These are phyloP conservation scores for Pythium sukuiense DNA, from an alignment of 352 stramenopile genomes.

Conservation along the genomic window DNA sequence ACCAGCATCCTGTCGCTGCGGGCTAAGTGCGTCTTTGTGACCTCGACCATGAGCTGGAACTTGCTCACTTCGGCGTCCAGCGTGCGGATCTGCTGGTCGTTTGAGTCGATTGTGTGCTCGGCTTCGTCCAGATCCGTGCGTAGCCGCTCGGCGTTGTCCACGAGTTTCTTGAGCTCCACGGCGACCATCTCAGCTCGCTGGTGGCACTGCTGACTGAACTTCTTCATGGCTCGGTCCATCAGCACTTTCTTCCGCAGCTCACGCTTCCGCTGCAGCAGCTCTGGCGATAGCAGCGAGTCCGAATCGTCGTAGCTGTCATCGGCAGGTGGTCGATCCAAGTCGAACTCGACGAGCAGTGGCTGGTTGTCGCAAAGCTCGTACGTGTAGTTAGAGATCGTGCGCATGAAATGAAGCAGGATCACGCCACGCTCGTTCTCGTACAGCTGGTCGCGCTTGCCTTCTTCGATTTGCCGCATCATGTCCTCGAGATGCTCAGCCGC, in stretches of 20 bases:
- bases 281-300: conserved; percentile 44
- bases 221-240: conserved; percentile 74
- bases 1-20: conserved; percentile 54
- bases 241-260: conserved; percentile 69
- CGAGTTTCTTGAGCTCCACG: conserved; percentile 58
- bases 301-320: conserved; percentile 26
- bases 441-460: conserved; percentile 60
- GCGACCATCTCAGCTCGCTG: conserved; percentile 56
- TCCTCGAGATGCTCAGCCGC: conserved; percentile 62
- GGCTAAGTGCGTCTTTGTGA: conserved; percentile 50
- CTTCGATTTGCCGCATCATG: conserved; percentile 67
- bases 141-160: conserved; percentile 40
- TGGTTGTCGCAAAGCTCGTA: conserved; percentile 54
- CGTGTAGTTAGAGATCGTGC: conserved; percentile 51
- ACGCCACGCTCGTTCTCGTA: conserved; percentile 54
- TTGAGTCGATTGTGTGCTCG: conserved; percentile 73
- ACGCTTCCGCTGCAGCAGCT: conserved; percentile 70
- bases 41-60: conserved; percentile 60
- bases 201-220: conserved; percentile 64
- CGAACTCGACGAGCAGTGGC: conserved; percentile 48
- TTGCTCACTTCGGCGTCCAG: conserved; percentile 69
- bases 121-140: conserved; percentile 60
- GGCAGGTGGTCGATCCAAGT: conserved; percentile 35
- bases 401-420: conserved; percentile 58
- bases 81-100: conserved; percentile 57